Base-by-base conservation (phyloP, 2,329 filamentous ascomycete genomes). In the Stachybotrys elegans region DNA sequence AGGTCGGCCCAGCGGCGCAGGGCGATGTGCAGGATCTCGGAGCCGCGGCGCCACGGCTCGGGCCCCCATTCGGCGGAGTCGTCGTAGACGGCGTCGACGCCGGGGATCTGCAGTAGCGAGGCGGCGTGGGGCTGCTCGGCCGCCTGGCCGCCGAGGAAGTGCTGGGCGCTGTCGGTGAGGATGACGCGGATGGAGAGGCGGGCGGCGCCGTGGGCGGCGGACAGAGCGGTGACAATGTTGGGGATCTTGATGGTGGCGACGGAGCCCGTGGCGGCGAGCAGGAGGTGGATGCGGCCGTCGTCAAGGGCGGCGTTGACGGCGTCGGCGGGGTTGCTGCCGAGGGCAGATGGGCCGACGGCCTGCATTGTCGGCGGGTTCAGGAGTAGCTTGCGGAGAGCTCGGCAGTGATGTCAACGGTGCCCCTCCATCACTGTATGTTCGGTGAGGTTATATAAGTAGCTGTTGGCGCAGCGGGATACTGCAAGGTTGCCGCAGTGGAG, bases 191-290 rank as follows among this genome's bases (percentile, higher is more conserved):
- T 89, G 9, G 88, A 89, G 45, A 96, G 71, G 39, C 68, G 75
- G 59, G 50, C 60, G 56, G 54, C 73, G 39, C 68, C 75, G 58
- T 51, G 60, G 56, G 54, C 73, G 36, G 59, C 53, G 14, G 66
- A 72, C 4, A 91, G 75, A 2, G 81, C 73, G 16, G 67, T 57
- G 47, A 85, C 71, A 51, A 91, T 88, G 31, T 77, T 70, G 2
- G 81, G 81, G 3, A 89, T 69, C 60, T 96, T 96, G 58, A 95
- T 95, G 6, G 87, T 89, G 13, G 91, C 91, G n/a, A 95, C 88
- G 1, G 86, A 73, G 22, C 71, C 69, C 6, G 59, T 61, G 5
- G 67, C 67, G 0, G 70, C 68, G 6, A 73, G 59, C 2, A 73
- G 56, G 12, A 73, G 55, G 43, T 73, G 70, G 12, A 34, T 34